Percentiles rank a stretch among this genome's conserved stretches.
These are phyloP conservation scores for Phytopythium ostracodes DNA, from an alignment of 352 stramenopile species.

Conservation along the genomic window DNA sequence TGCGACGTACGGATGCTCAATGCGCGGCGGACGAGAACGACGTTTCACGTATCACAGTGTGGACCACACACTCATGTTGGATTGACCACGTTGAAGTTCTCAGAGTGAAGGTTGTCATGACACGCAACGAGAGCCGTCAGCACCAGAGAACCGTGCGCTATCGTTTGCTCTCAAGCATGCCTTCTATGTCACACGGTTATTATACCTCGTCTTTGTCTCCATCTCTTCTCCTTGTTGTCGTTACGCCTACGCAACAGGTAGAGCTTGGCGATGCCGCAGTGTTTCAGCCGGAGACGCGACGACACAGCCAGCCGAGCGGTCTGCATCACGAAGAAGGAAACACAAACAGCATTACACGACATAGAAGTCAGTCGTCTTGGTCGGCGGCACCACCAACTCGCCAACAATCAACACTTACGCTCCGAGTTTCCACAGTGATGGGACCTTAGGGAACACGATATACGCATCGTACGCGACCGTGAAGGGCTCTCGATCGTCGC, in stretches of 20 bases:
- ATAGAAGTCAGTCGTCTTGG: not conserved
- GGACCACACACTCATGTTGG: not conserved
- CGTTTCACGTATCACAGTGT: not conserved
- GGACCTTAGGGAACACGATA: slow-evolving; percentile 69
- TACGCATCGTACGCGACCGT: slow-evolving; percentile 51
- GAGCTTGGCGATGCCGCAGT: not conserved
- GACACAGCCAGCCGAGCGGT: slow-evolving; percentile 50
- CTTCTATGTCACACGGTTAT: not conserved
- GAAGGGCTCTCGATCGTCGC: slow-evolving; percentile 25
- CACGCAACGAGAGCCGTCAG: not conserved
- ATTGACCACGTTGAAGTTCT: not conserved
- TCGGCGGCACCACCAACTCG: not conserved
- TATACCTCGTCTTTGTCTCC: too few species aligned
- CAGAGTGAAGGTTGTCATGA: not conserved
- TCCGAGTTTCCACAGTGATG: slow-evolving; percentile 46
- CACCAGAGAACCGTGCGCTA: not conserved
- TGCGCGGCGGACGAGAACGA: not conserved
- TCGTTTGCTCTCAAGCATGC: not conserved
- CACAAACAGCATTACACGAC: not conserved
- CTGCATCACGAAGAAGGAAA: slow-evolving; percentile 14
- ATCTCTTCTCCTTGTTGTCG: not conserved
- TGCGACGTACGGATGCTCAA: not conserved
- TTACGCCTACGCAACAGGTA: not conserved
- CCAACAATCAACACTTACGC: slow-evolving; percentile 48
- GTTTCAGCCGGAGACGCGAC: slow-evolving; percentile 10